These are phyloP conservation scores for Mallotus repandus DNA, from an alignment of 441 rosid genomes.

Conservation along the genomic window DNA sequence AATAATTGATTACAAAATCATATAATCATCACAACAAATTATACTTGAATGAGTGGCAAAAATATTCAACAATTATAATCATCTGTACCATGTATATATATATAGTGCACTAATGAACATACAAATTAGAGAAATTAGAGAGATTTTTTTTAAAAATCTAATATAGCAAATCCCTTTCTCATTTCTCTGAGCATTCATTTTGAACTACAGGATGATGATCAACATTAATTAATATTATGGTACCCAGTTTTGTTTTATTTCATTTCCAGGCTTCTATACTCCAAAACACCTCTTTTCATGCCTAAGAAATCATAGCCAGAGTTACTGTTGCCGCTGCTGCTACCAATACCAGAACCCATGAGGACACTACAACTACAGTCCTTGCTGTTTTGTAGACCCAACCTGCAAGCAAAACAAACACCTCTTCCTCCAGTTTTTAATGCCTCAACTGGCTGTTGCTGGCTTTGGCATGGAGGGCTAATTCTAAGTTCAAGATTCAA, in stretches of 20 bases:
- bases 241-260: constrained; percentile 29
- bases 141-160: background rate
- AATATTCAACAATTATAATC: constrained; percentile 11
- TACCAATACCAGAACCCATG: constrained; percentile 24
- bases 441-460: constrained; percentile 23
- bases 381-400: constrained; percentile 58
- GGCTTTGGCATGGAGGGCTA: constrained; percentile 58
- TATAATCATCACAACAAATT: background rate
- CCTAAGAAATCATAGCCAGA: constrained; percentile 73
- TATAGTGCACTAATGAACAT: constrained; percentile 14
- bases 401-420: constrained; percentile 61
- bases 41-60: background rate
- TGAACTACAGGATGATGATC: constrained; percentile 17
- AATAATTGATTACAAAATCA: background rate
- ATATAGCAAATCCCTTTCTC: constrained; percentile 26
- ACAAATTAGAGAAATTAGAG: constrained; percentile 28
- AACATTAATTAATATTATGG: background rate
- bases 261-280: constrained; percentile 64
- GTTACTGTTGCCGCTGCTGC: constrained; percentile 31
- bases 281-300: constrained; percentile 57
- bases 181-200: constrained; percentile 21
- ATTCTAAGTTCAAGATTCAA: constrained; percentile 83
- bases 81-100: constrained; percentile 2
- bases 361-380: constrained; percentile 48
- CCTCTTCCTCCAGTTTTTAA: constrained; percentile 31